Conservation (phyloP, 768 basidiomycete genomes). For the Sarcomyxa edulis region DNA sequence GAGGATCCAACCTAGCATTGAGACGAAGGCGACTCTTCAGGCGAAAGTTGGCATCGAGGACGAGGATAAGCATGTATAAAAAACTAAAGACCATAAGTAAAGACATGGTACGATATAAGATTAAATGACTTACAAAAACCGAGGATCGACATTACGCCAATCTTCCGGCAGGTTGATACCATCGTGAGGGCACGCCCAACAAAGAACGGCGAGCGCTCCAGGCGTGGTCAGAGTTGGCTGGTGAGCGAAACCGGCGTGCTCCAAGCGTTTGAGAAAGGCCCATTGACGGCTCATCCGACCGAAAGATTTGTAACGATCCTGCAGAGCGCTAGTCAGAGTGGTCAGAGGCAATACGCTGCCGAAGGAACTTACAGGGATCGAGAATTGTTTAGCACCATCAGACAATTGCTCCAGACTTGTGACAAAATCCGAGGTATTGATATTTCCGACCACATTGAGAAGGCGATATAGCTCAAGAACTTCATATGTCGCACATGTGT, state of each 20-base stretch:
- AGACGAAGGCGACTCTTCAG: constrained; percentile 18
- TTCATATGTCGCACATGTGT: constrained; percentile 13
- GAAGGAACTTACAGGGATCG: constrained; percentile 4
- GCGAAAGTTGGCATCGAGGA: constrained; percentile 21
- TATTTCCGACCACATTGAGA: constrained; percentile 10
- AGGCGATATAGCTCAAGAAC: constrained; percentile 8
- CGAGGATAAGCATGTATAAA: constrained; percentile 14
- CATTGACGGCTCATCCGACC: constrained; percentile 8
- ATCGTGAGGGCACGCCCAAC: constrained; percentile 9
- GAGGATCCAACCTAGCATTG: constrained; percentile 13
- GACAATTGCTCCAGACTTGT: constrained; percentile 4
- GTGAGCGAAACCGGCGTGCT: constrained; percentile 9
- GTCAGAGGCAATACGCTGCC: neutral
- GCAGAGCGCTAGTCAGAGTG: neutral
- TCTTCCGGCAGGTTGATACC: constrained; percentile 10
- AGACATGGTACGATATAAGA: neutral
- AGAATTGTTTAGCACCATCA: neutral
- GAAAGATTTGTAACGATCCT: constrained; percentile 10
- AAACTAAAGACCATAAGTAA: neutral
- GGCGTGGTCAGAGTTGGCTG: neutral
- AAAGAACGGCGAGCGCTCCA: constrained; percentile 10
- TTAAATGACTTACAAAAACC: neutral
- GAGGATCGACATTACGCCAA: constrained; percentile 7
- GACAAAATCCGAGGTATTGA: constrained; percentile 11
- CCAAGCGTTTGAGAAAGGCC: constrained; percentile 3